phyloP scores from a whole-genome alignment of 441 rosid genomes.

The Adansonia gregorii region DNA sequence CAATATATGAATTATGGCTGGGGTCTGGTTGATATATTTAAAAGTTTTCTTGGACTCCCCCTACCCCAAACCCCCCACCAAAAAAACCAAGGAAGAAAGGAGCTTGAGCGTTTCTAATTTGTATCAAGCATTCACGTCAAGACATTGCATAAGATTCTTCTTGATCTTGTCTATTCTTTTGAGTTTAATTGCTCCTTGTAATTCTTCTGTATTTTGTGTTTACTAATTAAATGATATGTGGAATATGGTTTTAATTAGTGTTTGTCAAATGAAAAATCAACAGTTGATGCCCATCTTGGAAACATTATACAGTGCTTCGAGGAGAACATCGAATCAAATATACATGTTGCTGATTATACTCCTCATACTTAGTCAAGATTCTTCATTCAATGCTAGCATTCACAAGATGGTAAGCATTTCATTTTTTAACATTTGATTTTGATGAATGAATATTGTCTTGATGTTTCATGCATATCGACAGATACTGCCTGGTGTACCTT shows the following conservation, averaged over 20 bases:
- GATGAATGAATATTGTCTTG: conserved; percentile 28
- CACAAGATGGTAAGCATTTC: conserved; percentile 79
- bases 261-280: conserved; percentile 34
- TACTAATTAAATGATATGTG: too few relatives aligned
- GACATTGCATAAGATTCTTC: not conserved
- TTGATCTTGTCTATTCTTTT: conserved; percentile 15
- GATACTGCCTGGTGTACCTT: conserved; percentile 87
- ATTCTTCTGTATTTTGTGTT: conserved; percentile 19
- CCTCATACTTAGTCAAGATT: conserved; percentile 97
- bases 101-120: not conserved
- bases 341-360: conserved; percentile 96
- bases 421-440: conserved; percentile 22
- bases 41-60: not conserved
- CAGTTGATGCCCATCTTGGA: conserved; percentile 97
- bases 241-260: conserved; percentile 21
- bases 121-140: not conserved
- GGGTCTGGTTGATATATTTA: not conserved
- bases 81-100: not conserved
- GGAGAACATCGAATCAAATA: conserved; percentile 92
- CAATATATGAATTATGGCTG: not conserved
- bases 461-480: conserved; percentile 36
- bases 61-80: not conserved
- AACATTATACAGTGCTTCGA: conserved; percentile 82
- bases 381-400: conserved; percentile 91
- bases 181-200: conserved; percentile 10